phyloP scores from a whole-genome alignment of 192 early-diverging fungal genomes.

The Linnemannia schmuckeri region DNA sequence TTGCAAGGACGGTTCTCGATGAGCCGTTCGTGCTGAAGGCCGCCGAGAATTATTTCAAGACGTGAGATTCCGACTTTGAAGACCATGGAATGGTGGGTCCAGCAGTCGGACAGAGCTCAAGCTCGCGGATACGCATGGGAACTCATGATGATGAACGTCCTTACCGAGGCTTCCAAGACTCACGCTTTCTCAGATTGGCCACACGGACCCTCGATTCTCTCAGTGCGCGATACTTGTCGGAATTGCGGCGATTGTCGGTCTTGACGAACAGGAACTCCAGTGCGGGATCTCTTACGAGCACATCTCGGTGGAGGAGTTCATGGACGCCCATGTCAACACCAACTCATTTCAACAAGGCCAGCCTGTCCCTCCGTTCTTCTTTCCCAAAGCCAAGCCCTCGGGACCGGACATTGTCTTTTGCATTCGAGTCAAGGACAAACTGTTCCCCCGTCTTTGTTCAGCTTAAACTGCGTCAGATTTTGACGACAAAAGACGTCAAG shows the following conservation, averaged over 20 bases:
- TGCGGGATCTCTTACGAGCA: constrained; percentile 14
- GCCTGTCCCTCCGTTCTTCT: constrained; percentile 21
- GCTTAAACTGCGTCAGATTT: constrained; percentile 11
- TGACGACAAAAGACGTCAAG: not conserved
- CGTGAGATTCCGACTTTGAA: constrained; percentile 18
- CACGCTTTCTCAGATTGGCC: constrained; percentile 13
- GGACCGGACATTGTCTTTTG: constrained; percentile 27
- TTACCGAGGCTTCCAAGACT: constrained; percentile 11
- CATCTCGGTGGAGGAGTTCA: constrained; percentile 22
- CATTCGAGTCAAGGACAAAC: constrained; percentile 9
- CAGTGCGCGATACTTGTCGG: not conserved
- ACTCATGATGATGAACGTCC: constrained; percentile 18
- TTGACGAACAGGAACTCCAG: constrained; percentile 13
- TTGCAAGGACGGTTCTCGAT: constrained; percentile 15
- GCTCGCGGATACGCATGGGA: constrained; percentile 15
- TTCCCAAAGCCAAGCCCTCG: constrained; percentile 18
- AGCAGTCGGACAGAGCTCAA: constrained; percentile 5
- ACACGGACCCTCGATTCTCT: not conserved
- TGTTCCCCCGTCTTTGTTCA: constrained; percentile 23
- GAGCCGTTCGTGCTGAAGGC: constrained; percentile 25
- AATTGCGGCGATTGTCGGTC: constrained; percentile 15
- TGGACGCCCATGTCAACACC: constrained; percentile 19
- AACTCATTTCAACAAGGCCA: not conserved
- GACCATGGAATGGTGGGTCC: not conserved
- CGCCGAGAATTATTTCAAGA: constrained; percentile 23